Evolutionary conservation across 352 stramenopile genomes (phyloP).

Genomic region (Thalassiosira delicatula): DNA sequence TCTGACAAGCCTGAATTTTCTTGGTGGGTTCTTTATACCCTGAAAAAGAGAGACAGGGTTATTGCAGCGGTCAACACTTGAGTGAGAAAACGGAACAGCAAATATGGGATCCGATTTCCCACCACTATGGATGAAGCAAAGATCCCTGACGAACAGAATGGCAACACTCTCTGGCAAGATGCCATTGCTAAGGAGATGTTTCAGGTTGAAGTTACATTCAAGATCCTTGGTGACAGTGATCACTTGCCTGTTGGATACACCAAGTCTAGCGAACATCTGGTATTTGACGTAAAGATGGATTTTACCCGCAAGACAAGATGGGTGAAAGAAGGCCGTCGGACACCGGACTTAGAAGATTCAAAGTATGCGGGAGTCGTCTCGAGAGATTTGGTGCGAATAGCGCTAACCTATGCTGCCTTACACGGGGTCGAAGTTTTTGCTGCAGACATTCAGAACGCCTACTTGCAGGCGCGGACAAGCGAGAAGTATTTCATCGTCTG

Average conservation of each 20-base stretch:
- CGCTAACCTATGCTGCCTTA: constrained; percentile 36
- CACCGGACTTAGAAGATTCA: constrained; percentile 1
- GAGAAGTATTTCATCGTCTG: constrained; percentile 37
- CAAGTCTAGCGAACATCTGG: constrained; percentile 3
- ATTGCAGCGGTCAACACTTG: constrained; percentile 1
- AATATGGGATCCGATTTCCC: constrained; percentile 72
- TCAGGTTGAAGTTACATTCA: constrained; percentile 61
- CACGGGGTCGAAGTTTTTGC: constrained; percentile 47
- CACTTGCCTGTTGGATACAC: neutral
- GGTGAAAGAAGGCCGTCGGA: constrained; percentile 28
- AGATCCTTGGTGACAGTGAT: constrained; percentile 43
- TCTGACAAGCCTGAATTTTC: constrained; percentile 31
- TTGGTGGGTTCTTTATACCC: constrained; percentile 37
- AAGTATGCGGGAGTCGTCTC: constrained; percentile 64
- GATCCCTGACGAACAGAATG: constrained; percentile 54
- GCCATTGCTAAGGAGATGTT: constrained; percentile 67
- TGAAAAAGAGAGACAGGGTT: constrained; percentile 18
- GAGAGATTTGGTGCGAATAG: constrained; percentile 38
- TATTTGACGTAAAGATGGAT: constrained; percentile 65
- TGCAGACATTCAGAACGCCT: constrained; percentile 57
- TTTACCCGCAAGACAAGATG: constrained; percentile 32
- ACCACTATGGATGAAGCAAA: constrained; percentile 44
- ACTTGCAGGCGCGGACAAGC: constrained; percentile 27
- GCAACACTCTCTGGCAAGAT: constrained; percentile 62
- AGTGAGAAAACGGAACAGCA: constrained; percentile 50